Evolutionary conservation across 441 rosid genomes (phyloP).

Genomic region (Syzygium syzygioides): DNA sequence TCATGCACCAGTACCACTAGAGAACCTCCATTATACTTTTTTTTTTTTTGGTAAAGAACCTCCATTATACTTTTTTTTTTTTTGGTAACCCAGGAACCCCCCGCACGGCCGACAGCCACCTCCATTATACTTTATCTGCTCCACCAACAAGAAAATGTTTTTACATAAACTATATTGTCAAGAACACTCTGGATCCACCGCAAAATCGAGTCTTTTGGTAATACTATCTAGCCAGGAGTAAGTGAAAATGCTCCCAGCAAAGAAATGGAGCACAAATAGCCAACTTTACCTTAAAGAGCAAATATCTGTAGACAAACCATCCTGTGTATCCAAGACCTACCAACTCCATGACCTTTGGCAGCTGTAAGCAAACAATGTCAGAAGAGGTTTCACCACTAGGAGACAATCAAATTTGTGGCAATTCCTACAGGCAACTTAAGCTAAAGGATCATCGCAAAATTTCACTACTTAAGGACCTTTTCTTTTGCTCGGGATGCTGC

Average conservation of each 20-base stretch:
- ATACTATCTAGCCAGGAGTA: not conserved
- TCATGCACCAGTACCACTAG: not conserved
- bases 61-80: too few species aligned
- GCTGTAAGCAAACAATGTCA: not conserved
- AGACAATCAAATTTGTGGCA: not conserved
- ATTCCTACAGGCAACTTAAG: not conserved
- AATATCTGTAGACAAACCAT: slow-evolving; percentile 2
- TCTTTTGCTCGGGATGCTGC: not conserved
- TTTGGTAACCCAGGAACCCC: too few species aligned
- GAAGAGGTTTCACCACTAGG: not conserved
- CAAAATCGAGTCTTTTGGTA: not conserved
- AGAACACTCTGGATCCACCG: not conserved
- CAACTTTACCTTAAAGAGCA: not conserved
- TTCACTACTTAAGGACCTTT: not conserved
- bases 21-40: not conserved
- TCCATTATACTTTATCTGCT: not conserved
- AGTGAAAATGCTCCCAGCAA: not conserved
- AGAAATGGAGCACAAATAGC: not conserved
- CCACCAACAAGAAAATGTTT: not conserved
- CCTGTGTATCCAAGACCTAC: slow-evolving; percentile 1
- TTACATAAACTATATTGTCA: not conserved
- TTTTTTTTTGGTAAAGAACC: too few species aligned
- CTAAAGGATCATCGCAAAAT: not conserved
- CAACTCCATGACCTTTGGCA: slow-evolving; percentile 1
- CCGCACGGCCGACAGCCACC: too few species aligned